Evolutionary conservation across 2,329 filamentous ascomycete species (phyloP).

Genomic region (Colletotrichum zoysiae): DNA sequence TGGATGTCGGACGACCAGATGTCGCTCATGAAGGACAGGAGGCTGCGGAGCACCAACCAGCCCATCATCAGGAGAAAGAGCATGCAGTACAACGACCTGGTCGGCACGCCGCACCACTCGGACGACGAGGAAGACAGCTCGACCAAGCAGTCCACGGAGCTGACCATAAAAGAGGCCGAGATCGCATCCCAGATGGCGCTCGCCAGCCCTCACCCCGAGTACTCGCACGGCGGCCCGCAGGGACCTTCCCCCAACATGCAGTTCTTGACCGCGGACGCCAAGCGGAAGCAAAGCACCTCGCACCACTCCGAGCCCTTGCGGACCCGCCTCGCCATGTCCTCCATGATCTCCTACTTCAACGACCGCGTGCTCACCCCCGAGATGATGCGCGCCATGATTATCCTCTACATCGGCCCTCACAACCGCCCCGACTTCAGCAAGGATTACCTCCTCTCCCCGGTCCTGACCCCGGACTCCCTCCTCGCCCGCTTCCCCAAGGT

Average conservation of each 20-base stretch:
- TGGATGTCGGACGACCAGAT: conserved; percentile 99
- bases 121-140: conserved; percentile 75
- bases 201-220: conserved; percentile 61
- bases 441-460: conserved; percentile 90
- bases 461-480: conserved; percentile 87
- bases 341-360: conserved; percentile 98
- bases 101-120: conserved; percentile 84
- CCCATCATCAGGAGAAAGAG: conserved; percentile 86
- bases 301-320: conserved; percentile 72
- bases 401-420: conserved; percentile 94
- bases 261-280: conserved; percentile 19
- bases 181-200: conserved; percentile 43
- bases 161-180: conserved; percentile 39
- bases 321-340: conserved; percentile 92
- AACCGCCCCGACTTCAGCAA: conserved; percentile 92
- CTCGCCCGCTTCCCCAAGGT: conserved; percentile 92
- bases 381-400: conserved; percentile 99
- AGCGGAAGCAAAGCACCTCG: conserved; percentile 52
- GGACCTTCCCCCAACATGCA: conserved; percentile 46
- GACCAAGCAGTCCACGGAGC: conserved; percentile 47
- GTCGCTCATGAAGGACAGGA: conserved; percentile 88
- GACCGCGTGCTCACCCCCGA: conserved; percentile 95
- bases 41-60: conserved; percentile 81
- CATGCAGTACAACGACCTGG: conserved; percentile 87
- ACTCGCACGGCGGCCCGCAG: conserved; percentile 61